Evolutionary conservation across 2,329 filamentous ascomycete genomes (phyloP).

Genomic region (Sclerotinia minor): DNA sequence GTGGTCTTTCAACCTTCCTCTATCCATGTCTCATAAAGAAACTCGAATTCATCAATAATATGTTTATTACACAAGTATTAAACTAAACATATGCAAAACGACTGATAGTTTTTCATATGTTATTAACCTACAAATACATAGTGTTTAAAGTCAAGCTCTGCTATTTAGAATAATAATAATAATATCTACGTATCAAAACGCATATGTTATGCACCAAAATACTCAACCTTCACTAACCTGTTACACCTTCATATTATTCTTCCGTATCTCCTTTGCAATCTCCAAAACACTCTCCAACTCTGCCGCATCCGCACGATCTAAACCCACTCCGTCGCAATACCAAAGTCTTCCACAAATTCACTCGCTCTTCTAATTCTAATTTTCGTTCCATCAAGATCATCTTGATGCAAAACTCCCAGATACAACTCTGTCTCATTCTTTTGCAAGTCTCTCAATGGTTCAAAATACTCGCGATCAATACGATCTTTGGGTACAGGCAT

Average conservation of each 20-base stretch:
- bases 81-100: neutral
- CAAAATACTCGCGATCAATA: slow-evolving; percentile 44
- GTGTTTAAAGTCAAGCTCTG: slow-evolving; percentile 10
- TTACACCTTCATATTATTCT: neutral
- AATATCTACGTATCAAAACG: neutral
- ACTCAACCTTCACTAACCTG: neutral
- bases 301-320: slow-evolving; percentile 38
- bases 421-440: slow-evolving; percentile 43
- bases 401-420: slow-evolving; percentile 46
- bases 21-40: neutral
- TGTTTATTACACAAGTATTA: neutral
- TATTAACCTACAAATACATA: neutral
- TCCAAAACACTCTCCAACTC: slow-evolving; percentile 30
- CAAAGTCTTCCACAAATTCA: slow-evolving; percentile 41
- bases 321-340: slow-evolving; percentile 48
- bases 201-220: neutral
- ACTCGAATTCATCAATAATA: neutral
- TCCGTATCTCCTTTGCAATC: slow-evolving; percentile 16
- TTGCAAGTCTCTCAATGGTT: slow-evolving; percentile 43
- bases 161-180: neutral
- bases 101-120: too few species aligned
- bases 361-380: slow-evolving; percentile 44
- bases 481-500: slow-evolving; percentile 47
- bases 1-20: neutral
- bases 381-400: slow-evolving; percentile 45